Conservation (phyloP, 1,284 basidiomycete species). For the Ganoderma resinaceum region DNA sequence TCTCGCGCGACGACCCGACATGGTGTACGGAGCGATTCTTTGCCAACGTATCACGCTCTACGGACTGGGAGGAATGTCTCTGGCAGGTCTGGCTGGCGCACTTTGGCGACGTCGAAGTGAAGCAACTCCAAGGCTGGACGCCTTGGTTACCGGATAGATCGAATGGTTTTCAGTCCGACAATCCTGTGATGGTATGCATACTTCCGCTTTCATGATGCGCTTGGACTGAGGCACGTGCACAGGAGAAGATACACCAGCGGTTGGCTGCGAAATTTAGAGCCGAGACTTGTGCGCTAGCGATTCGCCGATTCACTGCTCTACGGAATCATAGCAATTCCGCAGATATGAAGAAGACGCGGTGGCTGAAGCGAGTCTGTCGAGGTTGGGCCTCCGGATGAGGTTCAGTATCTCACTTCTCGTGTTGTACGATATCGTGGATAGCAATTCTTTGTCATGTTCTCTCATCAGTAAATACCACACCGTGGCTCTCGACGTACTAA, state of each 20-base stretch:
- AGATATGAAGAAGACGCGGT: conserved; percentile 40
- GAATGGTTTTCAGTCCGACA: neutral
- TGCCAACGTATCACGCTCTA: conserved; percentile 48
- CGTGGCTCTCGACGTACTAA: neutral
- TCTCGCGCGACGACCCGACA: conserved; percentile 54
- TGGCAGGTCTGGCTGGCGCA: conserved; percentile 70
- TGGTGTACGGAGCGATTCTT: conserved; percentile 74
- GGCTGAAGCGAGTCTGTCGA: conserved; percentile 42
- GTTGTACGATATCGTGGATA: neutral
- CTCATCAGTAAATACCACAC: neutral
- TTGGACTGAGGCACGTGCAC: neutral
- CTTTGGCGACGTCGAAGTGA: conserved; percentile 47
- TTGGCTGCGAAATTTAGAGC: conserved; percentile 55
- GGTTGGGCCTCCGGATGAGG: conserved; percentile 33
- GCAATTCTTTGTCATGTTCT: neutral
- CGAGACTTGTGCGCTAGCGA: conserved; percentile 61
- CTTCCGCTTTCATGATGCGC: neutral
- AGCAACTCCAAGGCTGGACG: conserved; percentile 35
- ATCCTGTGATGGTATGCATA: conserved; percentile 23
- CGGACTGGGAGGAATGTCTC: conserved; percentile 72
- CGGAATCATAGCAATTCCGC: conserved; percentile 31
- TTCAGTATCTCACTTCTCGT: too few species aligned
- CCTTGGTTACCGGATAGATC: neutral
- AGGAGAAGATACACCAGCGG: conserved; percentile 51
- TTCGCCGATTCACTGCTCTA: conserved; percentile 50